A percentile compares a stretch with the other conserved stretches of the same genome.
phyloP scores from a whole-genome alignment of 2,329 filamentous ascomycete genomes.

The Bipolaris victoriae region DNA sequence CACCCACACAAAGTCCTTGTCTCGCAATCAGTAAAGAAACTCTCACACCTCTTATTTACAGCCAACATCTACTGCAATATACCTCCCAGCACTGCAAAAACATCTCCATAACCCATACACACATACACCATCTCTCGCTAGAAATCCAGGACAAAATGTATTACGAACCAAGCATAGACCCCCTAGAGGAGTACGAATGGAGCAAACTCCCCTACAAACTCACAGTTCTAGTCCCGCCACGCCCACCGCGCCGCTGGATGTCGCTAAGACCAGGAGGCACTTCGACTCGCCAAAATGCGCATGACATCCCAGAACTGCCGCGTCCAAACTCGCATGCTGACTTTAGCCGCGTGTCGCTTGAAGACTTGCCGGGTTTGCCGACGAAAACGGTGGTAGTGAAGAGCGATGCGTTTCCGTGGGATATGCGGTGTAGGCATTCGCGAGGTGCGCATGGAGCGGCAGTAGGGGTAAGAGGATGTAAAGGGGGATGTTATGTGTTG shows the following conservation, averaged over 20 bases:
- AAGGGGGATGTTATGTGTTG: constrained; percentile 35
- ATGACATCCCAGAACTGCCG: constrained; percentile 16
- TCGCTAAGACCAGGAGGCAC: constrained; percentile 24
- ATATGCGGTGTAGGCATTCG: constrained; percentile 35
- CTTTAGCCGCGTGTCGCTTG: constrained; percentile 19
- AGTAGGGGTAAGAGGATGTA: constrained; percentile 11
- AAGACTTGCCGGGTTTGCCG: constrained; percentile 24
- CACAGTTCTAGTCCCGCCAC: constrained; percentile 24
- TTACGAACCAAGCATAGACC: constrained; percentile 23
- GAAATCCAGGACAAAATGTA: neutral
- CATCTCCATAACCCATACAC: neutral
- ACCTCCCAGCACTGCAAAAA: neutral
- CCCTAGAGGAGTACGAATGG: constrained; percentile 27
- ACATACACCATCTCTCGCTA: too few relatives aligned
- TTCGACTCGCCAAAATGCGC: neutral
- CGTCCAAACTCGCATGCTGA: constrained; percentile 19
- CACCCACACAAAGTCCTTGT: neutral
- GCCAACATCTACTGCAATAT: too few relatives aligned
- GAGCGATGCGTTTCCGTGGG: constrained; percentile 20
- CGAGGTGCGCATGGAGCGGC: neutral
- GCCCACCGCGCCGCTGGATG: constrained; percentile 26
- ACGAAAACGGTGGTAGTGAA: constrained; percentile 22
- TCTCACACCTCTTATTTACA: neutral
- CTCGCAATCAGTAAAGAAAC: neutral
- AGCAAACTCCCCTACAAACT: constrained; percentile 33